These are phyloP conservation scores for Calocybe cyanea DNA, from an alignment of 768 basidiomycete genomes.

Conservation along the genomic window DNA sequence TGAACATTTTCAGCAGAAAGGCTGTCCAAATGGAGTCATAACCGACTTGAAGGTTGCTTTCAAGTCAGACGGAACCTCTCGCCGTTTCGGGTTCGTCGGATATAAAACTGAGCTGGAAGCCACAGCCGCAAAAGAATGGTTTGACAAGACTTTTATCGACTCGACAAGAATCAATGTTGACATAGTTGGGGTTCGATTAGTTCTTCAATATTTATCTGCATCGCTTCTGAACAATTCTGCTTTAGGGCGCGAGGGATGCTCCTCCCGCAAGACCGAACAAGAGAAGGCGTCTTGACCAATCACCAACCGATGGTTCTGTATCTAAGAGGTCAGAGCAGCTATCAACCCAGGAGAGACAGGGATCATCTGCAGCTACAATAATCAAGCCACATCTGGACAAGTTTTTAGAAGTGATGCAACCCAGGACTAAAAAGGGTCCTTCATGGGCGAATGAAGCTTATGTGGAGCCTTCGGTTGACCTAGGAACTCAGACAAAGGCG, in stretches of 20 bases:
- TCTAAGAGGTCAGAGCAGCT: constrained; percentile 19
- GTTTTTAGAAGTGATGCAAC: constrained; percentile 75
- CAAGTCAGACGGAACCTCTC: constrained; percentile 72
- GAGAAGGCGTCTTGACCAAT: constrained; percentile 46
- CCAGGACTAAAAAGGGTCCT: constrained; percentile 51
- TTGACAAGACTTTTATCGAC: constrained; percentile 79
- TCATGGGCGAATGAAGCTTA: constrained; percentile 59
- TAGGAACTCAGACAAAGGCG: constrained; percentile 7
- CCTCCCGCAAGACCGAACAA: constrained; percentile 69
- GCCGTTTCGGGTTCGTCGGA: constrained; percentile 91
- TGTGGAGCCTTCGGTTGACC: constrained; percentile 8
- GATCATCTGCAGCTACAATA: constrained; percentile 19
- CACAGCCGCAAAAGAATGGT: constrained; percentile 71
- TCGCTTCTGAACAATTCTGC: neutral
- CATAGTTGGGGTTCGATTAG: constrained; percentile 65
- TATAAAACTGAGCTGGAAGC: constrained; percentile 83
- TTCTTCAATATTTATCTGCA: constrained; percentile 7
- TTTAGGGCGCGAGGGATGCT: constrained; percentile 65
- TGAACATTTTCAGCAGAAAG: constrained; percentile 62
- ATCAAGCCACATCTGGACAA: constrained; percentile 50
- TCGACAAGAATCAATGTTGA: constrained; percentile 73
- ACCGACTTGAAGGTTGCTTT: constrained; percentile 85
- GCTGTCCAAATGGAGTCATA: constrained; percentile 51
- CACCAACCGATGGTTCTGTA: no score
- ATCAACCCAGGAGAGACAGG: constrained; percentile 7